Conservation (phyloP, 2,329 filamentous ascomycete species). For the Furcasterigmium furcatum region DNA sequence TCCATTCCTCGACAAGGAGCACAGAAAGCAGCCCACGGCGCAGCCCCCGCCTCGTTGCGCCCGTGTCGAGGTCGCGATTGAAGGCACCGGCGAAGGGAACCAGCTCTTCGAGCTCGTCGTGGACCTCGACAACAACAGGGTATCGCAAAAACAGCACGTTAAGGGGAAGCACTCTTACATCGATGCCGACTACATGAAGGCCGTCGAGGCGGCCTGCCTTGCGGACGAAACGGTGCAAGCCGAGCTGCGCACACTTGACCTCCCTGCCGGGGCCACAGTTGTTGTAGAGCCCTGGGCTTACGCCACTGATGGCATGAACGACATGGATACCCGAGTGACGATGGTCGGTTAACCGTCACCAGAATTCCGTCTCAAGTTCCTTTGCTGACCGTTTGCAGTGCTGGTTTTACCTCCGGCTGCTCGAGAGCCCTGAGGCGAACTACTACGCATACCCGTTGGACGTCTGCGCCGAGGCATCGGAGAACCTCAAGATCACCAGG, state of each 20-base stretch:
- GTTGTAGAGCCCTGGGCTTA: constrained; percentile 54
- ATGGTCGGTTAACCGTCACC: constrained; percentile 34
- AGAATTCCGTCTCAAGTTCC: neutral
- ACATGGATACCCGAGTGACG: constrained; percentile 39
- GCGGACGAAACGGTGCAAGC: constrained; percentile 36
- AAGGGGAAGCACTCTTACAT: constrained; percentile 41
- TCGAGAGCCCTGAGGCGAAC: constrained; percentile 42
- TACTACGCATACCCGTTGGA: constrained; percentile 55
- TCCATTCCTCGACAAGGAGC: constrained; percentile 38
- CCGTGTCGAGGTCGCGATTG: constrained; percentile 31
- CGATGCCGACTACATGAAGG: constrained; percentile 42
- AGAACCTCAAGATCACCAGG: constrained; percentile 43
- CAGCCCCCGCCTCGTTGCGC: constrained; percentile 29
- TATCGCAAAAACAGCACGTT: constrained; percentile 23
- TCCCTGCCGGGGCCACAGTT: constrained; percentile 39
- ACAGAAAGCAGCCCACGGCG: constrained; percentile 13
- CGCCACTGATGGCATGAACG: constrained; percentile 47
- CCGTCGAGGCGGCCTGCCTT: constrained; percentile 42
- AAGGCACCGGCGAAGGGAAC: constrained; percentile 3
- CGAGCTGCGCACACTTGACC: constrained; percentile 33
- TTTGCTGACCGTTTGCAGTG: constrained; percentile 17
- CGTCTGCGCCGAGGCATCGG: constrained; percentile 46
- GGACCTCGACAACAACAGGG: constrained; percentile 17
- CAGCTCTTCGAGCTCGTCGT: constrained; percentile 25
- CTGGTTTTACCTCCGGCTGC: constrained; percentile 31